These are phyloP conservation scores for Myxozyma udenii DNA, from an alignment of 805 yeast genomes.

Conservation along the genomic window DNA sequence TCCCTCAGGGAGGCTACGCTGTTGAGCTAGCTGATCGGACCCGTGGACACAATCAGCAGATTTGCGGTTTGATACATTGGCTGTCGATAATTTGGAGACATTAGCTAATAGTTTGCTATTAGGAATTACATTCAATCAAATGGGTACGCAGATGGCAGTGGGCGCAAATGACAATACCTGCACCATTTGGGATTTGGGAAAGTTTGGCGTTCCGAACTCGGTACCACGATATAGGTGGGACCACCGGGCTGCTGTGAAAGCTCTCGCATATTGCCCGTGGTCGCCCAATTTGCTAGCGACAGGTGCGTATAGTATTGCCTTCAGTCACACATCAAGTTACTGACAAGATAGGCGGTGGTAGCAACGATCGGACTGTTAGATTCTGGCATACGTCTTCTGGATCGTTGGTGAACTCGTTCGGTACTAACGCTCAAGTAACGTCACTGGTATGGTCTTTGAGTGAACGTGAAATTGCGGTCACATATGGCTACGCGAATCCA, in stretches of 20 bases:
- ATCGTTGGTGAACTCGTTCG: conserved; percentile 55
- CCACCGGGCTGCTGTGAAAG: conserved; percentile 87
- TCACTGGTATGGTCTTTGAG: conserved; percentile 71
- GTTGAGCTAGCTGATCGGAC: conserved; percentile 16
- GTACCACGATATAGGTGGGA: conserved; percentile 46
- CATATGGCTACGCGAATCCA: conserved; percentile 73
- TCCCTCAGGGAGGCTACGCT: not conserved
- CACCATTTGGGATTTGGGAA: conserved; percentile 64
- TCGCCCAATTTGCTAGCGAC: conserved; percentile 73
- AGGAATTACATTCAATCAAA: conserved; percentile 60
- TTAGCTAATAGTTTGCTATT: not conserved
- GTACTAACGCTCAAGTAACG: conserved; percentile 73
- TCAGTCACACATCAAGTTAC: not conserved
- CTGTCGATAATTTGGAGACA: too few relatives aligned
- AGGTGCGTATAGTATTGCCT: conserved; percentile 10
- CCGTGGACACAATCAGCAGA: conserved; percentile 33
- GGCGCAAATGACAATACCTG: conserved; percentile 86
- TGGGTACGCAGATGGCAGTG: conserved; percentile 59
- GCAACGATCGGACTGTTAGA: conserved; percentile 70
- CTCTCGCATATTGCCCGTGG: conserved; percentile 91
- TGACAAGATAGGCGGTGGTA: conserved; percentile 69
- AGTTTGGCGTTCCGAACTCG: conserved; percentile 43
- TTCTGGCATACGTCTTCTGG: conserved; percentile 88
- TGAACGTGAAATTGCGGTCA: conserved; percentile 64
- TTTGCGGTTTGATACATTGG: conserved; percentile 31